Evolutionary conservation across 768 basidiomycete genomes (phyloP).

Genomic region (Austroboletus festivus): DNA sequence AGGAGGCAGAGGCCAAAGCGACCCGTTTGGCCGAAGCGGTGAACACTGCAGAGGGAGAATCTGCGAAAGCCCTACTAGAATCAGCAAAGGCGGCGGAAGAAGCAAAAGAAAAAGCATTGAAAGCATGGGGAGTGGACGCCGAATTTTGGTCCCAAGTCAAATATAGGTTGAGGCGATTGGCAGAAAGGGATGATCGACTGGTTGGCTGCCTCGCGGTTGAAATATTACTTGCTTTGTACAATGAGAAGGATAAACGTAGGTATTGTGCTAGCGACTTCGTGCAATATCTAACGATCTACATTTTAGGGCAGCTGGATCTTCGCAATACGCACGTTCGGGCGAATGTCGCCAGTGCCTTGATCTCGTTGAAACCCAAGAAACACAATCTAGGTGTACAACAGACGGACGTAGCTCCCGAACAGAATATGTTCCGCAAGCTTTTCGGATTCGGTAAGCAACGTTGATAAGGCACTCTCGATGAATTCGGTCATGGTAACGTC

Average conservation of each 20-base stretch:
- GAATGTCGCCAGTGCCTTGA: conserved; percentile 18
- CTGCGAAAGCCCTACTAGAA: too few species aligned
- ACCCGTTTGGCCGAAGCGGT: too few species aligned
- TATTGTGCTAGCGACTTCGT: not conserved
- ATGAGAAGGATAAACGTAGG: not conserved
- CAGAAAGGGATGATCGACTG: conserved; percentile 2
- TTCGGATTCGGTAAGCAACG: conserved; percentile 18
- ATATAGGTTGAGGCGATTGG: conserved; percentile 14
- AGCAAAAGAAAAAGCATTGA: too few species aligned
- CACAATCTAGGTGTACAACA: not conserved
- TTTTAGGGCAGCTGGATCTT: conserved; percentile 10
- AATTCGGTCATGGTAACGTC: not conserved
- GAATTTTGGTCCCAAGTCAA: conserved; percentile 5
- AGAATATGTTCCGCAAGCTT: conserved; percentile 3
- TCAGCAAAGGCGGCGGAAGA: too few species aligned
- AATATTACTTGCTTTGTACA: not conserved
- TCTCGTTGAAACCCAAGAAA: not conserved
- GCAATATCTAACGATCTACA: too few species aligned
- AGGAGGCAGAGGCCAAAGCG: too few species aligned
- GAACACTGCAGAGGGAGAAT: too few species aligned
- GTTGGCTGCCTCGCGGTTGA: conserved; percentile 6
- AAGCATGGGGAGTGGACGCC: too few species aligned
- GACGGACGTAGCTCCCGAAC: not conserved
- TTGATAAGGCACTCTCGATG: not conserved
- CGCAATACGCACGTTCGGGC: conserved; percentile 7